Base-by-base conservation (phyloP, 129 eudicot genomes). In the Helichrysum umbraculigerum region DNA sequence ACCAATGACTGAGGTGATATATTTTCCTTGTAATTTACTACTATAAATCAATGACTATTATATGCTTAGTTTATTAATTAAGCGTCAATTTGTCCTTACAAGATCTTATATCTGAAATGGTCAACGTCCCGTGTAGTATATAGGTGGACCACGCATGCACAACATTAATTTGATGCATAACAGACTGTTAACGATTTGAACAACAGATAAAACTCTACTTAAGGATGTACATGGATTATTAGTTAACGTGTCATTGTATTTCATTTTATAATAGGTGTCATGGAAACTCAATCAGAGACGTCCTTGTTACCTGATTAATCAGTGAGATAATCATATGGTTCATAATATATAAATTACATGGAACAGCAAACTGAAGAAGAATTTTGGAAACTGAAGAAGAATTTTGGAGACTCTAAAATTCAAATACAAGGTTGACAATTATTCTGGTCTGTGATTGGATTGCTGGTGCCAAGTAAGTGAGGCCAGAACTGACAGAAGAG, bases 1-100 rank as follows among this genome's bases (percentile, higher is more conserved):
- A 75, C 78, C 16, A 74, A 47, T 67, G 83, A 81, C 22, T 74
- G 78, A 88, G 82, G 78, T 79, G 54, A 64, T 64, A 42, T 44
- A 33, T 33, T 47, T 9, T 28, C 2, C 35, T 37, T 41, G 4
- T 14, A 20, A 28, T 39, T 60, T 78, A 70, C 19, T 12, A 14
- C 33, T 8, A 30, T 69, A 2, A 25, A 70, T 59, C 28, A 25
- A 68, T 77, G 64, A 41, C 70, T 30, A 9, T 56, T 68, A 7
- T 41, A 57, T 25, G 57, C 42, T 39, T 68, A 57, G 25, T 68
- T 34, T 58, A 51, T 57, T 22, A 56, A 58, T 4, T 29, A 58
- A 56, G 75, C 25, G 57, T 69, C 50, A 70, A 11, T 34, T 19
- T 16, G 78, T 74, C 62, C n/a, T 65, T 1, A 30, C 29, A 30